Evolutionary conservation across 2,329 filamentous ascomycete species (phyloP).

Genomic region (Fusarium abutilonis): DNA sequence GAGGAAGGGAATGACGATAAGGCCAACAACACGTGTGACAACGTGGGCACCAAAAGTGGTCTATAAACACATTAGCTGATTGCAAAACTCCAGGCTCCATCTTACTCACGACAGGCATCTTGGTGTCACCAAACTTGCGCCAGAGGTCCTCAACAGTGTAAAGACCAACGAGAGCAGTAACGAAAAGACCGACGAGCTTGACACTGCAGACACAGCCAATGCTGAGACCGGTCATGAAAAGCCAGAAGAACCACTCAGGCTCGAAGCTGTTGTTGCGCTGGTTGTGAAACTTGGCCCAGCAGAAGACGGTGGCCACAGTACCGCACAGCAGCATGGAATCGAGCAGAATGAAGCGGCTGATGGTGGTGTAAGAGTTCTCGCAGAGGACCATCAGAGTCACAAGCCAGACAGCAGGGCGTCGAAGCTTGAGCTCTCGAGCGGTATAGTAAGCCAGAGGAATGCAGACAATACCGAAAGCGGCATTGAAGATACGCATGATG

Average conservation of each 20-base stretch:
- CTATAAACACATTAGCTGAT: slow-evolving; percentile 41
- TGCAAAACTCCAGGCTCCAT: not conserved
- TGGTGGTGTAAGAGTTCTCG: slow-evolving; percentile 99
- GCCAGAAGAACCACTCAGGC: slow-evolving; percentile 92
- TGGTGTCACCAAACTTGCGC: slow-evolving; percentile 95
- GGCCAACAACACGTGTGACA: slow-evolving; percentile 79
- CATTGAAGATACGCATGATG: slow-evolving; percentile 98
- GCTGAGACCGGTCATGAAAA: slow-evolving; percentile 91
- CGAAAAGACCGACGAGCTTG: slow-evolving; percentile 97
- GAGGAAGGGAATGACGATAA: slow-evolving; percentile 87
- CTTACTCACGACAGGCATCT: slow-evolving; percentile 81
- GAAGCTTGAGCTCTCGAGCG: slow-evolving; percentile 87
- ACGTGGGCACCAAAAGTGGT: slow-evolving; percentile 80
- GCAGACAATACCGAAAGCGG: slow-evolving; percentile 90
- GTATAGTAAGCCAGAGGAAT: slow-evolving; percentile 96
- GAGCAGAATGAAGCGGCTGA: slow-evolving; percentile 96
- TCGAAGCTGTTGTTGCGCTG: slow-evolving; percentile 88
- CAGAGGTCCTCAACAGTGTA: slow-evolving; percentile 97
- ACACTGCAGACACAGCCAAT: slow-evolving; percentile 99
- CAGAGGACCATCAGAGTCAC: slow-evolving; percentile 97
- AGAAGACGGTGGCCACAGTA: slow-evolving; percentile 96
- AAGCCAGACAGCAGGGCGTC: slow-evolving; percentile 89
- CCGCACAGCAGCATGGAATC: slow-evolving; percentile 99
- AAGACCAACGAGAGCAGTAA: slow-evolving; percentile 91
- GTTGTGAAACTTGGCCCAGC: slow-evolving; percentile 96